Percentiles rank a stretch among this genome's conserved stretches.
Evolutionary conservation across 1,284 basidiomycete species (phyloP).

Genomic region (Irpex rosettiformis): DNA sequence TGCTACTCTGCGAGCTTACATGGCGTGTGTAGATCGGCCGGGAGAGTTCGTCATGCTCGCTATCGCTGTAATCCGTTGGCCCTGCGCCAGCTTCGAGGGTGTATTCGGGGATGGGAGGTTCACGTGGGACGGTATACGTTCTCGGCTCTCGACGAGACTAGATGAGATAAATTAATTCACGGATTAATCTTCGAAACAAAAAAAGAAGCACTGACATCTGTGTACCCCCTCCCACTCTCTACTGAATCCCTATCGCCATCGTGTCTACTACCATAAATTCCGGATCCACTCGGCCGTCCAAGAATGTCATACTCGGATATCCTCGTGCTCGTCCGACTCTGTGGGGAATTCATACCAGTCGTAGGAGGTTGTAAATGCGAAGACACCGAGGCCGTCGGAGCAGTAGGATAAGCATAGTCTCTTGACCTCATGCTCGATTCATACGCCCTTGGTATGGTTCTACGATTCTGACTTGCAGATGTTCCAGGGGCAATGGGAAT

Average conservation of each 20-base stretch:
- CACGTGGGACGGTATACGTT: not conserved
- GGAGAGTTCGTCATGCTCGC: not conserved
- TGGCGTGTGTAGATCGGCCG: not conserved
- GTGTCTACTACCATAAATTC: not conserved
- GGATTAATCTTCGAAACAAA: not conserved
- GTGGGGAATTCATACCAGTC: constrained; percentile 21
- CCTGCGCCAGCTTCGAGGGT: not conserved
- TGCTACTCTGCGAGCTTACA: not conserved
- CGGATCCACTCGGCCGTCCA: constrained; percentile 12
- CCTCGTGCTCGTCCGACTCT: constrained; percentile 25
- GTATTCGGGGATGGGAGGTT: not conserved
- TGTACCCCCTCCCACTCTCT: not conserved
- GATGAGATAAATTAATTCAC: not conserved
- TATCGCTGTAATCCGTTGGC: not conserved
- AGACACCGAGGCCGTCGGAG: not conserved
- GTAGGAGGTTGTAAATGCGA: constrained; percentile 5
- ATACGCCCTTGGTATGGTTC: not conserved
- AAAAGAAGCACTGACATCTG: not conserved
- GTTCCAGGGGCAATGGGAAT: not conserved
- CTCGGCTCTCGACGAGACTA: not conserved
- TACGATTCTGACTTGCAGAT: not conserved
- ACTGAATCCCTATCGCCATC: constrained; percentile 6
- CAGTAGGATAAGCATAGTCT: constrained; percentile 21
- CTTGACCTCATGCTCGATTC: constrained; percentile 17
- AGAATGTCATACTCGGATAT: constrained; percentile 28